A percentile compares a stretch with the other conserved stretches of the same genome.
phyloP scores from a whole-genome alignment of 345 rosid species.

The Lagerstroemia speciosa region DNA sequence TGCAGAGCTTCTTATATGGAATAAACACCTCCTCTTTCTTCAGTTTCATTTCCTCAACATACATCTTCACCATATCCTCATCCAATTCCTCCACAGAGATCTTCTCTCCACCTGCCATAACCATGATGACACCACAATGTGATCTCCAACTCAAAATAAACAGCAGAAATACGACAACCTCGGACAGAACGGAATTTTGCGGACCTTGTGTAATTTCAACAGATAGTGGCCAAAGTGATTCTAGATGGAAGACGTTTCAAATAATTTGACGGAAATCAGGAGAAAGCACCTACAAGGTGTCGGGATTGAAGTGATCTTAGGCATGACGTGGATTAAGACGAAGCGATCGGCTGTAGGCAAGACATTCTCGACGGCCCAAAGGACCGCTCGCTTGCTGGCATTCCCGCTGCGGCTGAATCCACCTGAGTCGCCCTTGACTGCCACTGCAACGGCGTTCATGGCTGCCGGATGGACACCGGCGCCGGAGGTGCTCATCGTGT shows the following conservation, averaged over 20 bases:
- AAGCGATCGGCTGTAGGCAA: conserved; percentile 40
- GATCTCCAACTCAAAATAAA: not conserved
- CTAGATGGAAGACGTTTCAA: not conserved
- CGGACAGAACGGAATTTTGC: not conserved
- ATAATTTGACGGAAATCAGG: not conserved
- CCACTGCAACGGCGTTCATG: conserved; percentile 36
- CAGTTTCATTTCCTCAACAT: conserved; percentile 43
- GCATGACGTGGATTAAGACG: conserved; percentile 69
- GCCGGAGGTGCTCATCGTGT: conserved; percentile 7
- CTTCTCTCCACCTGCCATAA: conserved; percentile 42
- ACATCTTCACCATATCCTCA: conserved; percentile 58
- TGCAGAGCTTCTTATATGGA: conserved; percentile 51
- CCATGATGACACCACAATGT: not conserved
- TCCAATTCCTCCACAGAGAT: conserved; percentile 56
- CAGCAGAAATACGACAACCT: not conserved
- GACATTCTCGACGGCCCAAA: conserved; percentile 63
- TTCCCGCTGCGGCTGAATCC: conserved; percentile 38
- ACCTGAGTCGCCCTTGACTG: conserved; percentile 50
- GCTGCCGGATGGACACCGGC: conserved; percentile 12
- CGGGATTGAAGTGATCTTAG: conserved; percentile 47
- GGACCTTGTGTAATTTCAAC: not conserved
- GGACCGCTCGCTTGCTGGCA: conserved; percentile 70
- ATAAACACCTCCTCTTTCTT: conserved; percentile 37
- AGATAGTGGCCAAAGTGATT: not conserved
- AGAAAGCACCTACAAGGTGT: conserved; percentile 49